Evolutionary conservation across 2,329 filamentous ascomycete genomes (phyloP).

Genomic region (Plenodomus tracheiphilus): DNA sequence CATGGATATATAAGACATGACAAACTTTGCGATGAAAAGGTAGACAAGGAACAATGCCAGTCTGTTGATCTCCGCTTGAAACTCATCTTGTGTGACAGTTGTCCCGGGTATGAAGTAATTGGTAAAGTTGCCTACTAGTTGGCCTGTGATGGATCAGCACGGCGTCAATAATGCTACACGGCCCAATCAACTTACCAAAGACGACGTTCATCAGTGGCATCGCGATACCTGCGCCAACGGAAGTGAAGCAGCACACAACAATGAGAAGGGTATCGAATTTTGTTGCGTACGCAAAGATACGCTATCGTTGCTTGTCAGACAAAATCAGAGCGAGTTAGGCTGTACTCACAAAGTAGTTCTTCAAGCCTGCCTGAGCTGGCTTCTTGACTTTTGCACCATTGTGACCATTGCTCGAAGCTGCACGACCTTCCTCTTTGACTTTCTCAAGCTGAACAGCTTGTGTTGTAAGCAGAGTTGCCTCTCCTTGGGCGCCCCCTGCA

Average conservation of each 20-base stretch:
- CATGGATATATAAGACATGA: slow-evolving; percentile 40
- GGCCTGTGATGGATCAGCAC: slow-evolving; percentile 20
- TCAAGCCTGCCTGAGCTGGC: slow-evolving; percentile 22
- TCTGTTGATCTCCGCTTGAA: slow-evolving; percentile 54
- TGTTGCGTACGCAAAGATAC: slow-evolving; percentile 41
- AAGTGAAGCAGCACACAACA: slow-evolving; percentile 28
- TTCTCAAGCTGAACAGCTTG: slow-evolving; percentile 4
- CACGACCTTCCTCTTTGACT: neutral
- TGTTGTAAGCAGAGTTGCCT: slow-evolving; percentile 2
- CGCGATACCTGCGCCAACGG: slow-evolving; percentile 39
- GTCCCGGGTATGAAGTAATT: slow-evolving; percentile 55
- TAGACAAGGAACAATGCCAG: slow-evolving; percentile 36
- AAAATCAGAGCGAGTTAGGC: neutral
- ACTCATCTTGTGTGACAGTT: slow-evolving; percentile 51
- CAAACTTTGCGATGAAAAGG: slow-evolving; percentile 43
- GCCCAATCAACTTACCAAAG: slow-evolving; percentile 52
- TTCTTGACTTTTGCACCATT: slow-evolving; percentile 17
- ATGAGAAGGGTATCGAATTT: slow-evolving; percentile 37
- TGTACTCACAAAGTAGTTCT: slow-evolving; percentile 39
- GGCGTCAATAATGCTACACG: slow-evolving; percentile 35
- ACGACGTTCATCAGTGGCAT: slow-evolving; percentile 63
- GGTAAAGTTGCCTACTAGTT: slow-evolving; percentile 58
- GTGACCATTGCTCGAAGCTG: slow-evolving; percentile 10
- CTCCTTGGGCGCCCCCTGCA: slow-evolving; percentile 3
- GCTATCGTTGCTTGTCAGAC: slow-evolving; percentile 21